These are phyloP conservation scores for Wickerhamomyces hampshirensis DNA, from an alignment of 805 yeast genomes.

Conservation along the genomic window DNA sequence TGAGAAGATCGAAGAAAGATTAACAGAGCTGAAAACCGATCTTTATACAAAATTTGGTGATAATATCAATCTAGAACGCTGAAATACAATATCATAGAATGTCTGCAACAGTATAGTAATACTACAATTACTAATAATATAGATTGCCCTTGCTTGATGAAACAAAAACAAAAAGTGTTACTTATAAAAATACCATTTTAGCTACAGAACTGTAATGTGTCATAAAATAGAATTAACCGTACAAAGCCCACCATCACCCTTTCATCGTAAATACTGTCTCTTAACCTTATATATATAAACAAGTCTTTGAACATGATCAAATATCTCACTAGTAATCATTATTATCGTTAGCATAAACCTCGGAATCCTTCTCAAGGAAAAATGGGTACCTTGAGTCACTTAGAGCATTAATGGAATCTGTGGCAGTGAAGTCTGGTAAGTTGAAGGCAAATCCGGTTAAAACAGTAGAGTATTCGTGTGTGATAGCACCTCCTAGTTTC, in stretches of 20 bases:
- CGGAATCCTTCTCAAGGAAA: conserved; percentile 41
- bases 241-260: no score
- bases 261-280: no score
- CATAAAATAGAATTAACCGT: no score
- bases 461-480: conserved; percentile 41
- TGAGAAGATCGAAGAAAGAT: conserved; percentile 46
- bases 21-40: conserved; percentile 60
- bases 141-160: no score
- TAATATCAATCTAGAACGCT: conserved; percentile 78
- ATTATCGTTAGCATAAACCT: conserved; percentile 28
- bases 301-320: no score
- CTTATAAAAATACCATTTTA: no score
- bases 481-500: conserved; percentile 39
- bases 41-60: conserved; percentile 87
- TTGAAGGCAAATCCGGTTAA: conserved; percentile 44
- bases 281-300: no score
- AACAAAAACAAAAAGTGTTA: no score
- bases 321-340: no score
- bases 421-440: conserved; percentile 28
- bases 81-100: conserved; percentile 6
- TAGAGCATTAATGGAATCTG: conserved; percentile 19
- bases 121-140: no score
- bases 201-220: no score
- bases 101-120: no score
- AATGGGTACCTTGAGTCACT: conserved; percentile 31